A percentile compares a stretch with the other conserved stretches of the same genome.
Evolutionary conservation across 176 grass and related monocot species (phyloP).

Genomic region (Ensete ventricosum): DNA sequence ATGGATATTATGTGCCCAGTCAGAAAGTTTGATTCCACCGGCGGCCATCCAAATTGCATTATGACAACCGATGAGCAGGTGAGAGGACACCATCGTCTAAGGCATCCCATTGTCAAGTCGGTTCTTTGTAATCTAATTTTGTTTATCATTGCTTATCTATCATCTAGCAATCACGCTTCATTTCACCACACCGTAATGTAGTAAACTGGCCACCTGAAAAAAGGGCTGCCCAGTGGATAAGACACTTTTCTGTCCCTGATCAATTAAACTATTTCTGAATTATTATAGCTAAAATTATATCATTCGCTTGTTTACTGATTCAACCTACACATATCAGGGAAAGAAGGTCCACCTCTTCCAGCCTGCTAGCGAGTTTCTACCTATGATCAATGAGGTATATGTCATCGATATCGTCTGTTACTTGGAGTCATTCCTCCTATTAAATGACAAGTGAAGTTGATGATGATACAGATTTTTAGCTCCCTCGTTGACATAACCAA

Average conservation of each 20-base stretch:
- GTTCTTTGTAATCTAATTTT: too few species aligned
- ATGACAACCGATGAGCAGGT: conserved; percentile 31
- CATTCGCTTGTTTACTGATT: not conserved
- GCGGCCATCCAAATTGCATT: conserved; percentile 9
- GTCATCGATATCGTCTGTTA: not conserved
- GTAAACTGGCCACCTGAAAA: too few species aligned
- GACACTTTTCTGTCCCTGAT: not conserved
- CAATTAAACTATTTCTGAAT: not conserved
- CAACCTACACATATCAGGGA: conserved; percentile 19
- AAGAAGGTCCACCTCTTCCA: conserved; percentile 69
- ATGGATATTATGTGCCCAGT: conserved; percentile 85
- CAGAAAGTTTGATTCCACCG: conserved; percentile 29
- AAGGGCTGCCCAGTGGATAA: too few species aligned
- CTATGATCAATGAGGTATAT: conserved; percentile 84
- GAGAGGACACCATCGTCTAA: not conserved
- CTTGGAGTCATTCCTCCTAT: not conserved
- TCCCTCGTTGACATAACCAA: conserved; percentile 49
- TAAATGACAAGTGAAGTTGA: not conserved
- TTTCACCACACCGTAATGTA: not conserved
- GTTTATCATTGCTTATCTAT: too few species aligned
- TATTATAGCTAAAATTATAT: not conserved
- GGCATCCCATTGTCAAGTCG: too few species aligned
- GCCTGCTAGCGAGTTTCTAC: conserved; percentile 79
- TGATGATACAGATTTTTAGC: conserved; percentile 57
- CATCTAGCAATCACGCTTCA: too few species aligned